These are phyloP conservation scores for Termitomyces sp. DNA, from an alignment of 768 basidiomycete species.

Conservation along the genomic window DNA sequence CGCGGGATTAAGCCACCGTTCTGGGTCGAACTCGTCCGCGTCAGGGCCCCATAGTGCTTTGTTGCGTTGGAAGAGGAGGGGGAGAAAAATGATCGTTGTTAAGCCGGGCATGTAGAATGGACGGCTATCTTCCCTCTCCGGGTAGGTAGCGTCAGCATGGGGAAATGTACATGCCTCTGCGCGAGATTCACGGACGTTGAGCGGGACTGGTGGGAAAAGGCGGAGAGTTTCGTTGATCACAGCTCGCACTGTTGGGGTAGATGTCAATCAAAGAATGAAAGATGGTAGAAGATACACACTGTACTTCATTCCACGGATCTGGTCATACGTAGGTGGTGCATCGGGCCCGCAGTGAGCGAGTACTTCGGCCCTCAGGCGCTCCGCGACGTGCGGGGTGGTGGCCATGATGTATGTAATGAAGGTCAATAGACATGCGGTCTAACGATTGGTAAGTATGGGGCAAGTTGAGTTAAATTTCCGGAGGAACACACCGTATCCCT, in stretches of 20 bases:
- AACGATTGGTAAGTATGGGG: background rate
- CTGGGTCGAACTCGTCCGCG: slow-evolving; percentile 75
- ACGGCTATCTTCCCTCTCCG: slow-evolving; percentile 25
- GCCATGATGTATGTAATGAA: slow-evolving; percentile 71
- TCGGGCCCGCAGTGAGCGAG: slow-evolving; percentile 50
- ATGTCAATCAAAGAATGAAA: slow-evolving; percentile 8
- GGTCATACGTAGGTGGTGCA: slow-evolving; percentile 51
- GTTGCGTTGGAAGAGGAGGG: slow-evolving; percentile 67
- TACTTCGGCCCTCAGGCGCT: slow-evolving; percentile 59
- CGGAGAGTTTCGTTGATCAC: slow-evolving; percentile 79
- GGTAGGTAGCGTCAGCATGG: slow-evolving; percentile 47
- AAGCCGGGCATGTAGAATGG: slow-evolving; percentile 60
- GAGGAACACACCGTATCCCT: slow-evolving; percentile 64
- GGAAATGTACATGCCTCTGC: slow-evolving; percentile 49
- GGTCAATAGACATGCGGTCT: slow-evolving; percentile 73
- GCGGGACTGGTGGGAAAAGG: slow-evolving; percentile 76
- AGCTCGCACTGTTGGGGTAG: slow-evolving; percentile 52
- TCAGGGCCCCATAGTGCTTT: slow-evolving; percentile 70
- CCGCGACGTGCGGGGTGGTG: slow-evolving; percentile 55
- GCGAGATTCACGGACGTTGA: slow-evolving; percentile 65
- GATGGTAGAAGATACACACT: slow-evolving; percentile 35
- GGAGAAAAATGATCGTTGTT: slow-evolving; percentile 58
- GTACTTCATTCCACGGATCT: slow-evolving; percentile 62
- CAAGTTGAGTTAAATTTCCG: background rate
- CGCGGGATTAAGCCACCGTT: slow-evolving; percentile 68